Evolutionary conservation across 2,329 filamentous ascomycete species (phyloP).

Genomic region (Talaromyces sp.): DNA sequence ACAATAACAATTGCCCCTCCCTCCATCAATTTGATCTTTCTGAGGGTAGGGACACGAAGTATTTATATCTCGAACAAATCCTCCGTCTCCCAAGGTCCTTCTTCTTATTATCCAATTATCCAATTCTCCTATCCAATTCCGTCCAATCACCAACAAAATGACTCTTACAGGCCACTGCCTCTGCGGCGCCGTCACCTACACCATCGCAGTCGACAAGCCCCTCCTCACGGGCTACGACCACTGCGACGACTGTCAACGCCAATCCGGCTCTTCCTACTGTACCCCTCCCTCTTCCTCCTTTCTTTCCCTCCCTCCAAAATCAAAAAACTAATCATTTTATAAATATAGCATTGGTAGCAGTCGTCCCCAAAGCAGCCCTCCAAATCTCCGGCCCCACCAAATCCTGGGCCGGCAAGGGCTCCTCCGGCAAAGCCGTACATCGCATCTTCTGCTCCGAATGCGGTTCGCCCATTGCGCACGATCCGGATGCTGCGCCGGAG

Average conservation of each 20-base stretch:
- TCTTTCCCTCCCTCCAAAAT: not conserved
- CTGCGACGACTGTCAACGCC: conserved; percentile 68
- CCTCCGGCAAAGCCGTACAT: conserved; percentile 59
- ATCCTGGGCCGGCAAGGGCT: conserved; percentile 57
- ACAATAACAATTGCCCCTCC: no score
- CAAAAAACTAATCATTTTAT: not conserved
- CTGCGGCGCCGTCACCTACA: conserved; percentile 67
- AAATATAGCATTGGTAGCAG: conserved; percentile 54
- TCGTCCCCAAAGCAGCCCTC: conserved; percentile 62
- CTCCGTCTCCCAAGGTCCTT: conserved; percentile 4
- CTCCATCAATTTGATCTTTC: no score
- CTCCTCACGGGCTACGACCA: conserved; percentile 58
- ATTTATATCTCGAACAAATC: conserved; percentile 2
- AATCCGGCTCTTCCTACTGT: conserved; percentile 63
- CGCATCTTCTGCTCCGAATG: conserved; percentile 66
- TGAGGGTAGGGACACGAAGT: not conserved
- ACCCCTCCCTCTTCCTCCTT: not conserved
- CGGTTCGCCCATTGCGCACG: conserved; percentile 65
- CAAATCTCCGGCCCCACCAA: conserved; percentile 60
- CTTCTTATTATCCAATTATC: not conserved
- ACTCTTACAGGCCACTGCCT: conserved; percentile 65
- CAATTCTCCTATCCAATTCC: not conserved
- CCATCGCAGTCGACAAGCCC: conserved; percentile 44
- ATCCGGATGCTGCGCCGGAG: conserved; percentile 63
- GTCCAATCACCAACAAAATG: conserved; percentile 44